Evolutionary conservation across 2,329 filamentous ascomycete genomes (phyloP).

Genomic region (Pseudodiploospora longispora): DNA sequence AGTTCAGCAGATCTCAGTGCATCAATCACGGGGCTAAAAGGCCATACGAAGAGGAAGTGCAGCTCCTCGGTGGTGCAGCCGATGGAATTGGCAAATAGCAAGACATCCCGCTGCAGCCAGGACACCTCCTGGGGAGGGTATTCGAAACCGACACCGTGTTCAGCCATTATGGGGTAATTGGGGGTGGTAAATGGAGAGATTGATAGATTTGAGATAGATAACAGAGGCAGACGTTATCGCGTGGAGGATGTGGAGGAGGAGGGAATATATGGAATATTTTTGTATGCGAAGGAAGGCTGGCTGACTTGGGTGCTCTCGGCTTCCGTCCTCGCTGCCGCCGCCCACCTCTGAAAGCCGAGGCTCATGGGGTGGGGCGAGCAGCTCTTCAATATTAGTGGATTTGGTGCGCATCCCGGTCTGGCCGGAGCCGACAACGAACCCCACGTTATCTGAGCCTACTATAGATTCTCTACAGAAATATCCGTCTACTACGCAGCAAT

Average conservation of each 20-base stretch:
- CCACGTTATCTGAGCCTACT: too few relatives aligned
- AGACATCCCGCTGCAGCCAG: slow-evolving; percentile 80
- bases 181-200: background rate
- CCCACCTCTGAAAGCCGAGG: too few relatives aligned
- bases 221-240: background rate
- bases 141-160: slow-evolving; percentile 63
- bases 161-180: slow-evolving; percentile 24
- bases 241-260: background rate
- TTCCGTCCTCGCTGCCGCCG: too few relatives aligned
- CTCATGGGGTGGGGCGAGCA: too few relatives aligned
- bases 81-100: slow-evolving; percentile 87
- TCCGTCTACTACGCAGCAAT: too few relatives aligned
- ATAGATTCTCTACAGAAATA: too few relatives aligned
- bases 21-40: background rate
- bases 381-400: too few relatives aligned
- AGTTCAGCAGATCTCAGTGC: slow-evolving; percentile 3
- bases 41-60: slow-evolving; percentile 76
- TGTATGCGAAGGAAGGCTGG: too few relatives aligned
- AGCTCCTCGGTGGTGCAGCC: slow-evolving; percentile 79
- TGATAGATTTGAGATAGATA: background rate
- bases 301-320: too few relatives aligned
- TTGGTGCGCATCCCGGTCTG: too few relatives aligned
- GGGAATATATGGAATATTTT: background rate
- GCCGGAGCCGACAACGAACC: too few relatives aligned
- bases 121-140: slow-evolving; percentile 68